phyloP scores from a whole-genome alignment of 164 flowering plant genomes.

The Vitis labrusca region DNA sequence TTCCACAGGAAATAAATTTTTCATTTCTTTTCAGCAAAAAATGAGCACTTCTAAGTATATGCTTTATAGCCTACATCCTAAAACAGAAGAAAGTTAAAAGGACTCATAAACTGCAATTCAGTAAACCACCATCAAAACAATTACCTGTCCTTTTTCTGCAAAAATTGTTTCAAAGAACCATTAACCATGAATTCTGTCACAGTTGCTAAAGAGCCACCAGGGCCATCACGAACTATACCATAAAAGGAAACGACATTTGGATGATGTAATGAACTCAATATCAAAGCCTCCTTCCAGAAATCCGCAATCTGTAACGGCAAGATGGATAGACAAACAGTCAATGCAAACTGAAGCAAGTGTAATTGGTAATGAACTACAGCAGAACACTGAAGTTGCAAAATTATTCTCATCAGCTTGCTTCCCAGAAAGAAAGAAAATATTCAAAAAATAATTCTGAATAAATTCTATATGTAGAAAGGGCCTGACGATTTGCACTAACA shows the following conservation, averaged over 20 bases:
- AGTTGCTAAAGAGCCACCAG: conserved; percentile 95
- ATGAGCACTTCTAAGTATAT: not conserved
- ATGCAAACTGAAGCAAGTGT: not conserved
- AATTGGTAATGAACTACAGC: not conserved
- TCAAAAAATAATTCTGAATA: too few species aligned
- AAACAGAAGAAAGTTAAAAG: not conserved
- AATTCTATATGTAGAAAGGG: too few species aligned
- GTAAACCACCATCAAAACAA: not conserved
- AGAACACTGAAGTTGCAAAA: too few species aligned
- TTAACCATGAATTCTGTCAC: conserved; percentile 97
- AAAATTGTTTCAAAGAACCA: conserved; percentile 94
- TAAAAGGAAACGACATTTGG: conserved; percentile 99
- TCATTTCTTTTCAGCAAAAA: not conserved
- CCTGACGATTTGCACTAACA: too few species aligned
- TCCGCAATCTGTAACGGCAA: conserved; percentile 72
- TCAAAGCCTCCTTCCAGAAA: conserved; percentile 98
- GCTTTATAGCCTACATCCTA: too few species aligned
- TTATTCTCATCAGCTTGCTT: too few species aligned
- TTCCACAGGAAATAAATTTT: not conserved
- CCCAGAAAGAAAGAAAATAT: too few species aligned
- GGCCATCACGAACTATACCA: conserved; percentile 98
- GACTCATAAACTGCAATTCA: not conserved
- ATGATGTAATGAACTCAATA: conserved; percentile 90
- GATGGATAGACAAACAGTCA: not conserved
- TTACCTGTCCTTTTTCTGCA: conserved; percentile 96